Base-by-base conservation (phyloP, 352 stramenopile species). In the Pythium guiyangense region DNA sequence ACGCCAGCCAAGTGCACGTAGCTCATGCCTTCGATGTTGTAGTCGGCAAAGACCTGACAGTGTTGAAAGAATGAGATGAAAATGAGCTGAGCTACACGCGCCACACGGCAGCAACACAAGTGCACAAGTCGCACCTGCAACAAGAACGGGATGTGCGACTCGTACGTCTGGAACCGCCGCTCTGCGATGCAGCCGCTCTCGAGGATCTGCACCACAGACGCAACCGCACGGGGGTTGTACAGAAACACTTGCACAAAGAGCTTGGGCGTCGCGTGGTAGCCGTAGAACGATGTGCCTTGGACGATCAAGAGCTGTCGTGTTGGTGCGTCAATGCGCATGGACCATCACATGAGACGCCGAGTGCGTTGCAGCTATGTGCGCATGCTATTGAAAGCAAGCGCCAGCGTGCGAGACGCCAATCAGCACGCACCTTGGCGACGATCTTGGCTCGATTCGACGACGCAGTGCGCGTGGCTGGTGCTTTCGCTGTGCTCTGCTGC, bases 1-100 rank as follows among this genome's bases (percentile, higher is more conserved):
- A 82, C 69, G 40, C 90, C 79, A 25, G 69, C 69, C 17, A 96
- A 63, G 52, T 84, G 74, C 22, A 96, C 60, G 11, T 74, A 71
- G 62, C 91, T 96, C 86, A 96, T 96, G n/a, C 90, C 90, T 76
- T 96, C 88, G 34, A 97, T 94, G 40, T 93, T 91, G 70, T 96
- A 95, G 63, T 97, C 90, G 1, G 88, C 85, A 72, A 96, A 96
- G 6, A 93, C 72, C 79, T 94, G 37, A 11, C n/a, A 35, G 25
- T 92, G 87, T 20, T 95, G 61, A 6, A 93, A 54, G 55, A 95
- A 96, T 22, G 86, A 84, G 12, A 96, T 34, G 29, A 34, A 46
- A 25, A 46, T 25, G 40, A 25, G 42, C 26, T 26, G 17, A 47
- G n/a, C n/a, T 22, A 20, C 34, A 25, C 37, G 52, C 40, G 0